Evolutionary conservation across 345 rosid genomes (phyloP).

Genomic region (Gossypium sturtianum): DNA sequence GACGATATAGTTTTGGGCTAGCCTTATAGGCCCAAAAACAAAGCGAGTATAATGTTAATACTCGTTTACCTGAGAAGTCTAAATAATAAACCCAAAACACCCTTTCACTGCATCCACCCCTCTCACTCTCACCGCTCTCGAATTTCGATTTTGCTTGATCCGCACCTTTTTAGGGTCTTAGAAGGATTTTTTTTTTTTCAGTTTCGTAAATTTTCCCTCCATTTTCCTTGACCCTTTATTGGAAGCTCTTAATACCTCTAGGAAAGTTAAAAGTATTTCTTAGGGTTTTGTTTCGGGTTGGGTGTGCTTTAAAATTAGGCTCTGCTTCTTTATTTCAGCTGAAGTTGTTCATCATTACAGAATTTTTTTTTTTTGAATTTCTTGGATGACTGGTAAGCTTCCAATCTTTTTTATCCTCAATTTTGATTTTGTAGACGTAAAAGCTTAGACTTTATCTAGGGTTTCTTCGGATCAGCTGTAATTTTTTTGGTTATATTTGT

Average conservation of each 20-base stretch:
- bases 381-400: conserved; percentile 13
- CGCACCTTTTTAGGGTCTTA: conserved; percentile 6
- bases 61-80: background rate
- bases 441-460: conserved; percentile 8
- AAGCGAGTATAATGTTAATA: background rate
- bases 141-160: conserved; percentile 16
- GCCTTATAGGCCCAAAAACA: background rate
- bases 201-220: conserved; percentile 38
- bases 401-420: background rate
- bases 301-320: background rate
- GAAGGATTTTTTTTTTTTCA: conserved; percentile 16
- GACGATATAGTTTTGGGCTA: background rate
- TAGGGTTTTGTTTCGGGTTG: background rate
- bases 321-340: background rate
- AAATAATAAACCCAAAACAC: conserved; percentile 19
- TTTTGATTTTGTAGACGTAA: background rate
- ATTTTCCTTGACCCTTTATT: conserved; percentile 5
- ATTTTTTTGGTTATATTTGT: conserved; percentile 8
- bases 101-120: background rate
- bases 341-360: background rate
- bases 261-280: conserved; percentile 1
- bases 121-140: background rate
- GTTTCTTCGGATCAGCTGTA: conserved; percentile 3
- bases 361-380: background rate
- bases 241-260: background rate